Conservation (phyloP, 441 rosid genomes). For the Pelargonium myrrhifolium region DNA sequence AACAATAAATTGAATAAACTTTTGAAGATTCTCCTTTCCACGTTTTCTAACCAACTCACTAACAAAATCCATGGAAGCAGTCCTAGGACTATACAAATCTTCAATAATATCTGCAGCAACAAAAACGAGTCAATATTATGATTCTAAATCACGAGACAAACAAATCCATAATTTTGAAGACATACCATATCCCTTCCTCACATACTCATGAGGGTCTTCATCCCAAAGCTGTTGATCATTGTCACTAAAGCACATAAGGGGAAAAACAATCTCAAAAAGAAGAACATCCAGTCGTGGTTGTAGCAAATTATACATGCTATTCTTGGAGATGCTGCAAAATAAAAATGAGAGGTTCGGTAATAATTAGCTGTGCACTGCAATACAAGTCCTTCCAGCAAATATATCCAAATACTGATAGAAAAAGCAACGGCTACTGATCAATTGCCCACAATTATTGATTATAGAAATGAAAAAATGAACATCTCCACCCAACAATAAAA, state of each 20-base stretch:
- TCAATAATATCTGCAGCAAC: slow-evolving; percentile 59
- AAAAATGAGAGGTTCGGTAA: neutral
- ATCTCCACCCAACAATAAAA: neutral
- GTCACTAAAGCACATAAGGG: slow-evolving; percentile 94
- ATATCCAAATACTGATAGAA: neutral
- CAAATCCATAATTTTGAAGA: slow-evolving; percentile 10
- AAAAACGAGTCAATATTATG: slow-evolving; percentile 14
- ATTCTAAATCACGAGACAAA: slow-evolving; percentile 13
- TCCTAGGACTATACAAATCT: slow-evolving; percentile 73
- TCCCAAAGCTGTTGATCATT: slow-evolving; percentile 99
- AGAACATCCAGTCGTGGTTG: slow-evolving; percentile 84
- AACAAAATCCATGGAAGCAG: slow-evolving; percentile 80
- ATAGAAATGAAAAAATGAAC: neutral
- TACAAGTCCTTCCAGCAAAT: neutral
- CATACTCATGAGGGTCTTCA: slow-evolving; percentile 98
- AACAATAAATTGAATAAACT: slow-evolving; percentile 59
- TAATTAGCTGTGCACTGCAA: neutral
- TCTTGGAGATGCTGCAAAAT: slow-evolving; percentile 69
- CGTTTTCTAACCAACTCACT: slow-evolving; percentile 80
- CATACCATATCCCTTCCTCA: slow-evolving; percentile 99
- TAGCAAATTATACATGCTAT: slow-evolving; percentile 69
- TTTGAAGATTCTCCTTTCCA: slow-evolving; percentile 71
- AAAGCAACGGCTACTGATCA: neutral
- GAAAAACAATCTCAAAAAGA: slow-evolving; percentile 86
- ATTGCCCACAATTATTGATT: neutral